These are phyloP conservation scores for Coniochaeta sp. DNA, from an alignment of 2,329 filamentous ascomycete species.

Conservation along the genomic window DNA sequence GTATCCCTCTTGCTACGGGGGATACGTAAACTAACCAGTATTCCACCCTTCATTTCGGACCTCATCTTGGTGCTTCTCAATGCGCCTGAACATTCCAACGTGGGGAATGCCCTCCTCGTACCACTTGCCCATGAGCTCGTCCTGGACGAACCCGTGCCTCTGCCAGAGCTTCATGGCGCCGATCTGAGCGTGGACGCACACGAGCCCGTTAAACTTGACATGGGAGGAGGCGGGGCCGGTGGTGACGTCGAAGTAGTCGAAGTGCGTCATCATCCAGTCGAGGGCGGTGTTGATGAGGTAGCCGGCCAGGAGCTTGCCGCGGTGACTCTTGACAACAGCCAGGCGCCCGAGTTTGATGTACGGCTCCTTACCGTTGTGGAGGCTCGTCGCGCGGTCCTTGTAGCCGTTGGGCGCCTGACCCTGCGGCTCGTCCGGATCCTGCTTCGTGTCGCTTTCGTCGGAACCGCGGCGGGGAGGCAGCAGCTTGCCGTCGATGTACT, in stretches of 20 bases:
- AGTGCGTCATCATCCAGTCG: constrained; percentile 59
- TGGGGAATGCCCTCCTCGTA: constrained; percentile 78
- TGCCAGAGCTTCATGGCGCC: constrained; percentile 58
- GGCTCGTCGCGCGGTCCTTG: constrained; percentile 38
- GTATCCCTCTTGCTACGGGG: not conserved
- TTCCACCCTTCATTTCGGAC: not conserved
- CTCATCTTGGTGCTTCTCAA: constrained; percentile 23
- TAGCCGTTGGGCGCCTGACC: not conserved
- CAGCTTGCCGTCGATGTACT: constrained; percentile 38
- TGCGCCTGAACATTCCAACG: constrained; percentile 68
- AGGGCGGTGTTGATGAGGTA: constrained; percentile 61
- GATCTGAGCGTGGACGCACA: constrained; percentile 74
- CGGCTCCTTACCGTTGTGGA: constrained; percentile 58
- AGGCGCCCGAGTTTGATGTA: constrained; percentile 80
- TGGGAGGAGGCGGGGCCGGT: constrained; percentile 13
- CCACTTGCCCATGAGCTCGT: constrained; percentile 71
- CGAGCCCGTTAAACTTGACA: constrained; percentile 65
- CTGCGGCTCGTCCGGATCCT: constrained; percentile 14
- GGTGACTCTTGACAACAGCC: constrained; percentile 59
- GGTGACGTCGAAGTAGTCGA: constrained; percentile 42
- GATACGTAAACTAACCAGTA: not conserved
- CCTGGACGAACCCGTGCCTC: constrained; percentile 64
- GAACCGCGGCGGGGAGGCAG: constrained; percentile 6
- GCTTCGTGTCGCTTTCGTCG: constrained; percentile 1
- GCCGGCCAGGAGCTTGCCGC: constrained; percentile 57